Percentiles rank a stretch among this genome's conserved stretches.
Conservation (phyloP, 176 grass and related monocot species). For the Lolium perenne region DNA sequence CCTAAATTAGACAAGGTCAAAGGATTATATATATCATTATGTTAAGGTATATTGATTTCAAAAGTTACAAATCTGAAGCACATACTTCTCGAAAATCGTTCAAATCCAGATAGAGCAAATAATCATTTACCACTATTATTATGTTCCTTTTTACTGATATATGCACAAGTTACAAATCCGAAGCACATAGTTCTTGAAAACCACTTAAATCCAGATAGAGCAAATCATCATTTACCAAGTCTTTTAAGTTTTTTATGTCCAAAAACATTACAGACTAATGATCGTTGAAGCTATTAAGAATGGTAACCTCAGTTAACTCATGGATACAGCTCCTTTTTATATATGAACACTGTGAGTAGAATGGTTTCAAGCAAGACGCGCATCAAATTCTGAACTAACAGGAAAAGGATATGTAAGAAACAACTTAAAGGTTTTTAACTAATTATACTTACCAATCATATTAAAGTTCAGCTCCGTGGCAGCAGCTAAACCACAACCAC, state of each 20-base stretch:
- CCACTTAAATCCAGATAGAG: neutral
- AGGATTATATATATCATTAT: neutral
- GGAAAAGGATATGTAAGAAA: constrained; percentile 13
- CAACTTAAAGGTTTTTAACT: neutral
- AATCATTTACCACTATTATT: neutral
- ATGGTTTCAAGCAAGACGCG: neutral
- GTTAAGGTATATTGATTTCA: neutral
- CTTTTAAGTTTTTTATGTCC: neutral
- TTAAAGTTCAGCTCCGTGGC: constrained; percentile 94
- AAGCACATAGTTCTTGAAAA: constrained; percentile 12
- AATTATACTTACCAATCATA: constrained; percentile 71
- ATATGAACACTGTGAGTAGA: neutral
- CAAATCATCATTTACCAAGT: neutral
- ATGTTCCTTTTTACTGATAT: neutral
- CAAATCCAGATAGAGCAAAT: constrained; percentile 27
- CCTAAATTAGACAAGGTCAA: neutral
- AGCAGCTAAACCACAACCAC: constrained; percentile 86
- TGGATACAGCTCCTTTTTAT: neutral
- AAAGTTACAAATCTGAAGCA: constrained; percentile 3
- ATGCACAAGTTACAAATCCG: constrained; percentile 6
- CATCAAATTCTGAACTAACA: constrained; percentile 5
- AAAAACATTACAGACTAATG: neutral
- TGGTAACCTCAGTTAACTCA: constrained; percentile 7
- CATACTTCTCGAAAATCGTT: constrained; percentile 4
- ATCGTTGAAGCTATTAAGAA: constrained; percentile 19